Base-by-base conservation (phyloP, 2,329 filamentous ascomycete genomes). In the Tolypocladium tropicale region DNA sequence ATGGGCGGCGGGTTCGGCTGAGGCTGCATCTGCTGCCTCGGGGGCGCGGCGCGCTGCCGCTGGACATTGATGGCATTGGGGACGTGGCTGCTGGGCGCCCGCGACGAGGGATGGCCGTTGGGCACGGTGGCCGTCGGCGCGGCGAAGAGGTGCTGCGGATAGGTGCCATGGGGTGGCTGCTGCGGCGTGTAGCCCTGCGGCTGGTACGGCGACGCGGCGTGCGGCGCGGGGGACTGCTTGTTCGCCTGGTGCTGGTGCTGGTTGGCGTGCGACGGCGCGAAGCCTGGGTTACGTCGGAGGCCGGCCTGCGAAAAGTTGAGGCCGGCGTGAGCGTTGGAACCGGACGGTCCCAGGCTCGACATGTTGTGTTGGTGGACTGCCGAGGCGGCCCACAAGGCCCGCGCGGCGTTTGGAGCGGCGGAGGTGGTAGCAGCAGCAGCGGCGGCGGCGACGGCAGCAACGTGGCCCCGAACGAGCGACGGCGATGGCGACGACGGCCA, bases 191-290 rank as follows among this genome's bases (percentile, higher is more conserved):
- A 83, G 57, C 75, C 72, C 60, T 79, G 76, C 54, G 75, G 65
- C 66, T 81, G 79, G 64, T 83, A 83, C 2, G 79, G 76, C 57
- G 79, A 76, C 58, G 78, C 76, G 63, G 79, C 74, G 60, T 80
- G 79, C 60, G 79, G 74, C 25, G 77, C 76, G 41, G 80, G 77
- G 32, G 80, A 79, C 59, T 79, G 77, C 66, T 83, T 82, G 65
- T 77, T 81, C 61, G 75, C 73, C 62, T 77, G 76, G 61, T 76
- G 74, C 62, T 78, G 76, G 61, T 76, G 74, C 62, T 78, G 76
- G 61, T 74, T 76, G 57, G 76, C 71, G 63, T 79, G 78, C 37
- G 74, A 71, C 55, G 76, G 71, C 64, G 73, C 72, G 61, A 75
- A 80, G 60, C 65, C 69, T 56, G 63, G 58, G 55, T 67, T 70